Conservation (phyloP, 2,329 filamentous ascomycete genomes). For the Nemania diffusa region DNA sequence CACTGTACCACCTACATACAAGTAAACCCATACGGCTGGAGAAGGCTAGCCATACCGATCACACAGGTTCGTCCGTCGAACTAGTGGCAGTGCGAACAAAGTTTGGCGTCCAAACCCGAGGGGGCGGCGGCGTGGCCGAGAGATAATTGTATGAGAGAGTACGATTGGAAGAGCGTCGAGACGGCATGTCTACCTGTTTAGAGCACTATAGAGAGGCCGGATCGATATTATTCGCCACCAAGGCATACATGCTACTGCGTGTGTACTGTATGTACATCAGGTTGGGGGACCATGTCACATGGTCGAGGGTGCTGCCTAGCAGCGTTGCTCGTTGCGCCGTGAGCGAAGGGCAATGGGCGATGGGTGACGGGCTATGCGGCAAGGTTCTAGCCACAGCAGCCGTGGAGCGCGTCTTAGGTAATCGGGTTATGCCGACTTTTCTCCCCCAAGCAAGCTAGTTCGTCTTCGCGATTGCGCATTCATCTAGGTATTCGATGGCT, state of each 20-base stretch:
- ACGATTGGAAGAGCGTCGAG: background rate
- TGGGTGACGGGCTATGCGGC: too few species aligned
- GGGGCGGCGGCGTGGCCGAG: background rate
- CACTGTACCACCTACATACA: constrained; percentile 2
- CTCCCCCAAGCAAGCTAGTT: background rate
- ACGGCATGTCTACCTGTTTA: background rate
- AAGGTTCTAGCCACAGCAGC: too few species aligned
- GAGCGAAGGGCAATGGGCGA: too few species aligned
- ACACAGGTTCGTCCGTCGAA: background rate
- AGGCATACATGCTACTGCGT: too few species aligned
- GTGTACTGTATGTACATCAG: background rate
- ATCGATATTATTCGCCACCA: background rate
- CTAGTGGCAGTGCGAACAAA: constrained; percentile 1
- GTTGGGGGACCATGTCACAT: background rate
- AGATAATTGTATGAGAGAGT: background rate
- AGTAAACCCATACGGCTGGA: background rate
- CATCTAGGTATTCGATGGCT: too few species aligned
- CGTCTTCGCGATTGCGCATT: background rate
- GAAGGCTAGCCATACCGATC: background rate
- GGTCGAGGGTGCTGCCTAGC: background rate
- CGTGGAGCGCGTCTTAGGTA: background rate
- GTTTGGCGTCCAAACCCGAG: background rate
- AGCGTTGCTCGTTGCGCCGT: too few species aligned
- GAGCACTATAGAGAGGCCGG: background rate
- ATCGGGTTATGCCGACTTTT: background rate